phyloP scores from a whole-genome alignment of 192 early-diverging fungal genomes.

The Linnemannia hyalina region DNA sequence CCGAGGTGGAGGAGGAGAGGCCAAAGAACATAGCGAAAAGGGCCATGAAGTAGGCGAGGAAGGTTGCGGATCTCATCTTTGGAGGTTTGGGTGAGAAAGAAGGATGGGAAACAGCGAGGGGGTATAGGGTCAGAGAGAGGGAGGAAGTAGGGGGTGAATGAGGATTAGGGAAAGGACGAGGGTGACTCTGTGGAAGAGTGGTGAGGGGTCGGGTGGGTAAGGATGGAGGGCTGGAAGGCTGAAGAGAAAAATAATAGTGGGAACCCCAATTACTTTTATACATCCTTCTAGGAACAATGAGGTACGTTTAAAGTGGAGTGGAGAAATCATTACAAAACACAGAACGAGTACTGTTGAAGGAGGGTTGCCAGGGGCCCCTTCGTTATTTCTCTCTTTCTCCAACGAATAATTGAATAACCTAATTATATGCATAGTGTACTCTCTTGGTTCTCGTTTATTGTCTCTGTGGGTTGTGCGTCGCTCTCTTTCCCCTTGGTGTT shows the following conservation, averaged over 20 bases:
- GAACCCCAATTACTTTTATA: not conserved
- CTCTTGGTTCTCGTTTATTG: not conserved
- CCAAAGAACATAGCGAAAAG: not conserved
- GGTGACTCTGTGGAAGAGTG: constrained; percentile 19
- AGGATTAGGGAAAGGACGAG: not conserved
- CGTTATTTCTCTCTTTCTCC: not conserved
- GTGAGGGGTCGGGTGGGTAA: not conserved
- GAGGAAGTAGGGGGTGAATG: not conserved
- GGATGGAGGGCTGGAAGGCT: constrained; percentile 6
- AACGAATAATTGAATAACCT: not conserved
- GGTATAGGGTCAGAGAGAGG: not conserved
- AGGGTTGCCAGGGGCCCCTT: not conserved
- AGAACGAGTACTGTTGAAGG: not conserved
- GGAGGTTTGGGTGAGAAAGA: not conserved
- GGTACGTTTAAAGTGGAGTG: not conserved
- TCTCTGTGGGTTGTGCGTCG: not conserved
- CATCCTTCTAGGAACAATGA: not conserved
- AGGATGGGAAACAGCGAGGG: not conserved
- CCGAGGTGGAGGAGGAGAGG: not conserved
- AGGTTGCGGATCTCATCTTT: constrained; percentile 7
- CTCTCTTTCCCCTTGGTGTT: not conserved
- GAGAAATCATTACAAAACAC: not conserved
- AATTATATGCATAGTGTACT: not conserved
- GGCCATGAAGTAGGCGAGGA: not conserved
- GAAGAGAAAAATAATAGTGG: constrained; percentile 3